Conservation (phyloP, 139 green algal genomes). For the Coccomyxa sp. region DNA sequence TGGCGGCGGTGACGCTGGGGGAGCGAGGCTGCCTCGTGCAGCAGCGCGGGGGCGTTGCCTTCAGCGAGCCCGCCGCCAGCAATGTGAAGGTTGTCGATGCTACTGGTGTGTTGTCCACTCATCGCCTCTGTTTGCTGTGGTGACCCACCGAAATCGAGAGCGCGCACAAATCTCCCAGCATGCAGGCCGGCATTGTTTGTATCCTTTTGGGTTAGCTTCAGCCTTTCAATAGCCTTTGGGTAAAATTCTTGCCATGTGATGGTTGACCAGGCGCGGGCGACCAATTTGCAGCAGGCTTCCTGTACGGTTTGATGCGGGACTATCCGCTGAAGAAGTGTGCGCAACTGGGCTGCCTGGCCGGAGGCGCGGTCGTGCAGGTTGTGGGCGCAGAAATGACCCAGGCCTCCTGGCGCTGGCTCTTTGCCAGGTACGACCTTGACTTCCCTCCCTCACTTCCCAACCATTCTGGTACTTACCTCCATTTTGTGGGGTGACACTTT, state of each 20-base stretch:
- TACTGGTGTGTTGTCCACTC: conserved; percentile 21
- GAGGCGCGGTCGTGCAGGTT: conserved; percentile 54
- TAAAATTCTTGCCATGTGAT: too few relatives aligned
- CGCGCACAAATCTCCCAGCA: neutral
- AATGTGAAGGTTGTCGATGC: conserved; percentile 52
- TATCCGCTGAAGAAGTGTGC: conserved; percentile 36
- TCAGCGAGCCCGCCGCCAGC: conserved; percentile 33
- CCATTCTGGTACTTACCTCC: neutral
- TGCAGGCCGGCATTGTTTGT: neutral
- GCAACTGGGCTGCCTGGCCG: conserved; percentile 55
- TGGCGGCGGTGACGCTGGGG: conserved; percentile 55
- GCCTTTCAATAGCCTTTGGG: neutral
- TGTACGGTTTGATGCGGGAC: conserved; percentile 48
- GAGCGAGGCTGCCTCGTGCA: conserved; percentile 48
- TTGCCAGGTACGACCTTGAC: conserved; percentile 17
- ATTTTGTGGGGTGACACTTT: neutral
- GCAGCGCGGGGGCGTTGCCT: conserved; percentile 4
- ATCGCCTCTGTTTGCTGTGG: too few relatives aligned
- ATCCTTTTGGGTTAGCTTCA: neutral
- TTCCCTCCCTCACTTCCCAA: neutral
- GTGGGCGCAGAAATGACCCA: conserved; percentile 54
- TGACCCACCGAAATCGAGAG: too few relatives aligned
- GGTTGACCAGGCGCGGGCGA: conserved; percentile 49
- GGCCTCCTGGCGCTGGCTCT: conserved; percentile 50
- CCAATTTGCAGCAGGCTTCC: conserved; percentile 61